phyloP scores from a whole-genome alignment of 768 basidiomycete species.

The Phanerochaete carnosa region DNA sequence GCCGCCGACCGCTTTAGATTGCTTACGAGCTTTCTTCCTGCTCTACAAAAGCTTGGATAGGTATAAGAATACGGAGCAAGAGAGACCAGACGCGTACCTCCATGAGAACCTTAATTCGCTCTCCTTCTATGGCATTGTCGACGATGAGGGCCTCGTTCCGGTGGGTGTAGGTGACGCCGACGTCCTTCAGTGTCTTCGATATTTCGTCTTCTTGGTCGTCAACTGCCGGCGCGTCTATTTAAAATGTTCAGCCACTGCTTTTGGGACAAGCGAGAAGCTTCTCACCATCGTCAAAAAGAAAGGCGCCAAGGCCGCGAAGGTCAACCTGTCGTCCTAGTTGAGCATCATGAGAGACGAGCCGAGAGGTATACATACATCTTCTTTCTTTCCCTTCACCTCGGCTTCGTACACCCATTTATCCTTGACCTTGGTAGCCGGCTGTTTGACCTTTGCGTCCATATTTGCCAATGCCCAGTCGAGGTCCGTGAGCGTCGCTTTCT shows the following conservation, averaged over 20 bases:
- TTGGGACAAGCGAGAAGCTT: not conserved
- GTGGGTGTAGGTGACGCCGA: constrained; percentile 72
- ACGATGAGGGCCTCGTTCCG: constrained; percentile 68
- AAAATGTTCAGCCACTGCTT: not conserved
- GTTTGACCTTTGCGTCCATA: constrained; percentile 39
- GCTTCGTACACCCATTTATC: constrained; percentile 39
- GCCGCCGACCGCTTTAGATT: constrained; percentile 2
- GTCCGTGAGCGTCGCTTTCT: constrained; percentile 68
- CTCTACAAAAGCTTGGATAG: not conserved
- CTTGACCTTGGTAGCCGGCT: constrained; percentile 29
- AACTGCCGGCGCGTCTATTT: constrained; percentile 31
- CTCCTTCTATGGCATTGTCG: constrained; percentile 66
- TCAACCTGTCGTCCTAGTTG: constrained; percentile 38
- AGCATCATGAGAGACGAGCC: not conserved
- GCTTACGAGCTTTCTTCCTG: constrained; percentile 21
- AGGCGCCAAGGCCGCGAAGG: constrained; percentile 55
- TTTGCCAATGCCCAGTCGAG: constrained; percentile 80
- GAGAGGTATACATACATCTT: constrained; percentile 10
- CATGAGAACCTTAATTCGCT: constrained; percentile 51
- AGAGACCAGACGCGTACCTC: constrained; percentile 33
- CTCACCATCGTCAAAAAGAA: constrained; percentile 72
- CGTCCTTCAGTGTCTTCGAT: constrained; percentile 51
- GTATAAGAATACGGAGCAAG: not conserved
- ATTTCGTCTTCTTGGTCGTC: constrained; percentile 43
- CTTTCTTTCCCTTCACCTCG: constrained; percentile 29